Conservation (phyloP, 371 early-diverging fungal genomes). For the Entomophthora muscae region DNA sequence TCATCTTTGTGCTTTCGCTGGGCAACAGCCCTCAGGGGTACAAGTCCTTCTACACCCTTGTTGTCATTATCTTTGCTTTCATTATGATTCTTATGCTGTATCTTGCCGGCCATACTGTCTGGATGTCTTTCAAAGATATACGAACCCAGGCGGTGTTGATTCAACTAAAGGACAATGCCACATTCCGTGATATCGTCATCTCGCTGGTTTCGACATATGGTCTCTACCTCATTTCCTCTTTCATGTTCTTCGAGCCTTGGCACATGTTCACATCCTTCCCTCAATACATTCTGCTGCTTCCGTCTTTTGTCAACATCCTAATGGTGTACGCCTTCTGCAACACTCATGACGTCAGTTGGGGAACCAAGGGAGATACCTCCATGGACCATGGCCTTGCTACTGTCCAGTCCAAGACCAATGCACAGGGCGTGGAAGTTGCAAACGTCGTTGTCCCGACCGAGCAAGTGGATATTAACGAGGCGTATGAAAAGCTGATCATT, state of each 20-base stretch:
- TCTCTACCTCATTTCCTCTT: constrained; percentile 49
- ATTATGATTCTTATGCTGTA: constrained; percentile 62
- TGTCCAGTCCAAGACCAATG: constrained; percentile 11
- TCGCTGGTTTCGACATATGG: constrained; percentile 69
- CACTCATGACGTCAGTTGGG: constrained; percentile 86
- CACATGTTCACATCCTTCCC: constrained; percentile 81
- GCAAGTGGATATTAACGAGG: constrained; percentile 25
- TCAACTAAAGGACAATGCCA: constrained; percentile 10
- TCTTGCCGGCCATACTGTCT: constrained; percentile 20
- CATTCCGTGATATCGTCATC: constrained; percentile 68
- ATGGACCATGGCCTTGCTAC: constrained; percentile 15
- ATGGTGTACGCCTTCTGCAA: constrained; percentile 88
- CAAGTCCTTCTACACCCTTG: constrained; percentile 33
- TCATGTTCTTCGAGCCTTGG: constrained; percentile 78
- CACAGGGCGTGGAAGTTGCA: constrained; percentile 16
- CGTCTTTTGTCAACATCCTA: constrained; percentile 65
- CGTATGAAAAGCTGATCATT: constrained; percentile 42
- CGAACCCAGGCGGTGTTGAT: background rate
- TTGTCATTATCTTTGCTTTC: constrained; percentile 46
- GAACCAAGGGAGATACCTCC: constrained; percentile 69
- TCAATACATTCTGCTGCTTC: constrained; percentile 72
- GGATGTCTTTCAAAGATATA: background rate
- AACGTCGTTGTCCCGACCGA: constrained; percentile 21
- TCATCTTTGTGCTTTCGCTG: constrained; percentile 48
- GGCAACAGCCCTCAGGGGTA: constrained; percentile 69